Conservation (phyloP, 2,329 filamentous ascomycete genomes). For the Aspergillus pseudotamarii region DNA sequence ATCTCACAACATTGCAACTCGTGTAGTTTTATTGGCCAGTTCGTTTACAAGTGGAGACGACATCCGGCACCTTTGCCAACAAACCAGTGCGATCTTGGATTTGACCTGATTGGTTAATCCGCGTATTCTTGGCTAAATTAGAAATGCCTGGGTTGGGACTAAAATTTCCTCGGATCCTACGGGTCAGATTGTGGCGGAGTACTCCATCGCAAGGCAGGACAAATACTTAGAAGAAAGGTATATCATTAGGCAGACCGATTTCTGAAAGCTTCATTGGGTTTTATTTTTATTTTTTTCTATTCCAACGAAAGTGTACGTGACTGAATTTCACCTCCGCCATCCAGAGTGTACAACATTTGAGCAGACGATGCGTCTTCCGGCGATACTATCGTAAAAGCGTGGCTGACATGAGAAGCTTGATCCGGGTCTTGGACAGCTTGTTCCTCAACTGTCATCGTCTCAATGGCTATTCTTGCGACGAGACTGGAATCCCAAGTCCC, state of each 20-base stretch:
- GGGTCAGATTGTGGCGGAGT: not conserved
- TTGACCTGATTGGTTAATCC: not conserved
- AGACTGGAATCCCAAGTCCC: slow-evolving; percentile 39
- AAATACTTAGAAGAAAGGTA: not conserved
- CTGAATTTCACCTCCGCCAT: not conserved
- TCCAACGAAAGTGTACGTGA: not conserved
- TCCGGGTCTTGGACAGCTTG: not conserved
- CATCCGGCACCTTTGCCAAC: not conserved
- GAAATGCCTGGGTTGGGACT: not conserved
- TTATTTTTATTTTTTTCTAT: not conserved
- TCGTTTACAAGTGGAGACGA: not conserved
- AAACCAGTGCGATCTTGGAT: not conserved
- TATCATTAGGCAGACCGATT: not conserved
- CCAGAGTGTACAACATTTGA: not conserved
- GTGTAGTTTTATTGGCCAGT: not conserved
- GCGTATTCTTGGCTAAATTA: not conserved
- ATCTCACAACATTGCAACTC: not conserved
- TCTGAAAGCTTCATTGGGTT: not conserved
- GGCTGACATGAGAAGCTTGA: not conserved
- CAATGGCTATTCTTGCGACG: slow-evolving; percentile 30
- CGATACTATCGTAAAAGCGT: not conserved
- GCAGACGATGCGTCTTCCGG: not conserved
- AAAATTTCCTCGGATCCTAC: not conserved
- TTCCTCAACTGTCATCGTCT: slow-evolving; percentile 28
- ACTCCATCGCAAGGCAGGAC: not conserved